Percentiles rank a stretch among this genome's conserved stretches.
These are phyloP conservation scores for Moesziomyces aphidis DNA, from an alignment of 1,284 basidiomycete genomes.

Conservation along the genomic window DNA sequence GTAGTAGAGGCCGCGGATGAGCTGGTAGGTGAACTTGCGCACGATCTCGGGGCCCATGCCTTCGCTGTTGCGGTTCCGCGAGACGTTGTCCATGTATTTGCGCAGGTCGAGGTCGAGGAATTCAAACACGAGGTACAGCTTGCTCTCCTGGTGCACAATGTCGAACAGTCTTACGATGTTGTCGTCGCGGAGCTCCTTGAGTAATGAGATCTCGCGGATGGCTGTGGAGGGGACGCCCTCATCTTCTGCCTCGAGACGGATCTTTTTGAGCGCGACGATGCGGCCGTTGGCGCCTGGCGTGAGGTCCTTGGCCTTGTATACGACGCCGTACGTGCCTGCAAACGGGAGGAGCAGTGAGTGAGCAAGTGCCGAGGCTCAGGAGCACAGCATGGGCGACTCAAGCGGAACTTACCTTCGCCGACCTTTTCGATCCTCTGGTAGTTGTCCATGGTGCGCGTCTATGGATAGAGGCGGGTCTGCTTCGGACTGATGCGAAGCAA, in stretches of 20 bases:
- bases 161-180: slow-evolving; percentile 95
- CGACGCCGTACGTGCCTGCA: slow-evolving; percentile 96
- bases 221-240: slow-evolving; percentile 97
- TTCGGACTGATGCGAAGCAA: too few species aligned
- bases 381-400: background rate
- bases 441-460: slow-evolving; percentile 67
- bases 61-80: slow-evolving; percentile 69
- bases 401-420: slow-evolving; percentile 55
- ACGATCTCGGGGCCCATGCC: slow-evolving; percentile 78
- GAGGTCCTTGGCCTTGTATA: slow-evolving; percentile 74
- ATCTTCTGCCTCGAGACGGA: slow-evolving; percentile 95
- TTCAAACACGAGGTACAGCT: slow-evolving; percentile 97
- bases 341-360: background rate
- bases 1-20: slow-evolving; percentile 87
- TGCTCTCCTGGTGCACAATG: slow-evolving; percentile 96
- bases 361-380: background rate
- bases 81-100: slow-evolving; percentile 85
- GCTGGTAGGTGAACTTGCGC: slow-evolving; percentile 92
- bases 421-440: slow-evolving; percentile 82
- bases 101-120: slow-evolving; percentile 94
- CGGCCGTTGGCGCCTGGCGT: slow-evolving; percentile 76
- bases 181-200: slow-evolving; percentile 95
- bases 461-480: background rate
- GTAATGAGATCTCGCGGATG: slow-evolving; percentile 94
- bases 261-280: slow-evolving; percentile 80